These are phyloP conservation scores for Kwoniella sp. DNA, from an alignment of 768 basidiomycete species.

Conservation along the genomic window DNA sequence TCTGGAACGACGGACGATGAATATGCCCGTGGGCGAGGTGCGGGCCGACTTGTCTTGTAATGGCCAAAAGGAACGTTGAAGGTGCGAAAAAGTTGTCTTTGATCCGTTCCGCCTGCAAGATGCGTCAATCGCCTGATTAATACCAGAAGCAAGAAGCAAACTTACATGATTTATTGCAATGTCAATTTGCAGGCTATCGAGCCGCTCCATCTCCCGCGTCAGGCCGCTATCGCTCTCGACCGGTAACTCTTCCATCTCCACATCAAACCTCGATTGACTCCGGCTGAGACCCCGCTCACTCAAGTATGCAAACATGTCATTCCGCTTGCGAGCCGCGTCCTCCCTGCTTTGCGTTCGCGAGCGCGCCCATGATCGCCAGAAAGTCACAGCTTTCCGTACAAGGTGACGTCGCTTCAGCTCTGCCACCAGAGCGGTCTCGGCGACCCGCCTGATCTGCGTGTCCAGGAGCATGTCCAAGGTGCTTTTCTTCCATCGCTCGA, in stretches of 20 bases:
- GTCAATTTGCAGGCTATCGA: conserved; percentile 34
- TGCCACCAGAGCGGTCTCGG: conserved; percentile 6
- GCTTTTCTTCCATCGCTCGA: conserved; percentile 10
- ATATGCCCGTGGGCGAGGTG: conserved; percentile 6
- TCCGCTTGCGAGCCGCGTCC: conserved; percentile 7
- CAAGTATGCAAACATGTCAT: conserved; percentile 18
- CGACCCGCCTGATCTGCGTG: conserved; percentile 8
- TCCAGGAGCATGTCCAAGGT: conserved; percentile 16
- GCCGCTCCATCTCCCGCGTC: conserved; percentile 2
- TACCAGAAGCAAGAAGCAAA: background rate
- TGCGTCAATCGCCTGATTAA: too few species aligned
- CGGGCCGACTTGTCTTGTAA: conserved; percentile 27
- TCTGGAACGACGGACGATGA: conserved; percentile 1
- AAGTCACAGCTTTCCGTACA: conserved; percentile 1
- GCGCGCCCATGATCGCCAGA: conserved; percentile 28
- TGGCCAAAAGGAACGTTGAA: conserved; percentile 29
- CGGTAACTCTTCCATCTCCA: too few species aligned
- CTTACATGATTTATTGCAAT: conserved; percentile 29
- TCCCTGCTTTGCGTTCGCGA: conserved; percentile 17
- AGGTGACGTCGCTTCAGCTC: conserved; percentile 17
- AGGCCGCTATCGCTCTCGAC: too few species aligned
- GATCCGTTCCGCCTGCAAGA: conserved; percentile 24
- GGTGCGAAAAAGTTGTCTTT: conserved; percentile 37
- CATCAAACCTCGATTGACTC: conserved; percentile 51
- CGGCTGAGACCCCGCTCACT: conserved; percentile 28